These are phyloP conservation scores for Murraya paniculata DNA, from an alignment of 345 rosid species.

Conservation along the genomic window DNA sequence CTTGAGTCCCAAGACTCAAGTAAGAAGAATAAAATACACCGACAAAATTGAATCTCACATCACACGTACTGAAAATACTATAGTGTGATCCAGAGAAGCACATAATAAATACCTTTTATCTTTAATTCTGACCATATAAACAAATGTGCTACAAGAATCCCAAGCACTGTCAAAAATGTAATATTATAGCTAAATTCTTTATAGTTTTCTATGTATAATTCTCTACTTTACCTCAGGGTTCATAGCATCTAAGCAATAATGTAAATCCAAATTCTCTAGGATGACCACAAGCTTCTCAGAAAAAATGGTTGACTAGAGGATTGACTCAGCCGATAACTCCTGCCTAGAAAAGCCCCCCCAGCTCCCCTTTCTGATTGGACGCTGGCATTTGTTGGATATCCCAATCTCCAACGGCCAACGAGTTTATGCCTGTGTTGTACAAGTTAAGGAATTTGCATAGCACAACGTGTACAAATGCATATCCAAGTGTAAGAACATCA, in stretches of 20 bases:
- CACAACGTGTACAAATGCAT: background rate
- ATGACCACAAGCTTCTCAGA: background rate
- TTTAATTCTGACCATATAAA: background rate
- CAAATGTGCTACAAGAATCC: background rate
- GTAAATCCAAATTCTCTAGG: background rate
- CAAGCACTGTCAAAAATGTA: background rate
- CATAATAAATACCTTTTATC: background rate
- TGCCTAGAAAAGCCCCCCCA: conserved; percentile 25
- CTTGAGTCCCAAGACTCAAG: too few species aligned
- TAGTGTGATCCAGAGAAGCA: background rate
- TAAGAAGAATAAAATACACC: too few species aligned
- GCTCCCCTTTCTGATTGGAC: conserved; percentile 20
- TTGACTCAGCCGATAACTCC: conserved; percentile 26
- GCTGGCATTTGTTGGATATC: conserved; percentile 19
- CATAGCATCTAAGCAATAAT: background rate
- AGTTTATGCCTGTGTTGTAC: conserved; percentile 26
- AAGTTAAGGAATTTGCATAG: conserved; percentile 13
- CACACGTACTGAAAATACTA: background rate
- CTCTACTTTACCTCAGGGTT: background rate
- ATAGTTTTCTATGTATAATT: background rate
- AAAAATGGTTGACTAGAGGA: conserved; percentile 3
- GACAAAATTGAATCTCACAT: too few species aligned
- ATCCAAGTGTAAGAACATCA: background rate
- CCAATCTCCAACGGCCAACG: conserved; percentile 22
- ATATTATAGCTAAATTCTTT: background rate